A percentile compares a stretch with the other conserved stretches of the same genome.
Conservation (phyloP, 2,329 filamentous ascomycete genomes). For the Aspergillus texensis region DNA sequence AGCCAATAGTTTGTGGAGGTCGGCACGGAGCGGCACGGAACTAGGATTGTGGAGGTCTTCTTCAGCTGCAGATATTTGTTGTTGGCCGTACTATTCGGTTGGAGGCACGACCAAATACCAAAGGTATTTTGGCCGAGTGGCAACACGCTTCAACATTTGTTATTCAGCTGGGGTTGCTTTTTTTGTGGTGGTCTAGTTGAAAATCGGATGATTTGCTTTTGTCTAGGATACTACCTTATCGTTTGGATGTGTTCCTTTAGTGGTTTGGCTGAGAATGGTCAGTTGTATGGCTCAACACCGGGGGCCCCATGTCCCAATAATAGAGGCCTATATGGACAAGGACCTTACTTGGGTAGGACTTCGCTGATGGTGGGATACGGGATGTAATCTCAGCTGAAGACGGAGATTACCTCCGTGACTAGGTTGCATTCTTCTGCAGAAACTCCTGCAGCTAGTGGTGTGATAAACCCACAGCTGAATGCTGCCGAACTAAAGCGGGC, state of each 20-base stretch:
- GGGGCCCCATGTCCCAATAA: background rate
- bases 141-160: no score
- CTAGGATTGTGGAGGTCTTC: background rate
- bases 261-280: no score
- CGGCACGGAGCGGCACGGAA: background rate
- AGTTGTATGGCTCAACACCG: no score
- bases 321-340: background rate
- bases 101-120: no score
- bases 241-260: no score
- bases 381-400: background rate
- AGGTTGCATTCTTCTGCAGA: background rate
- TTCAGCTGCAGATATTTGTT: background rate
- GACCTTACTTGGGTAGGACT: background rate
- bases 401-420: background rate
- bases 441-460: background rate
- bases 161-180: background rate
- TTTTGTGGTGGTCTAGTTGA: background rate
- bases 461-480: background rate
- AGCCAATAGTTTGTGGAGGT: background rate
- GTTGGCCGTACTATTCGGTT: no score
- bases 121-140: no score
- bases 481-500: background rate
- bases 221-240: no score
- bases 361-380: no score
- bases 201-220: background rate